Evolutionary conservation across 257 asterid genomes (phyloP).

Genomic region (Solanum commersonii): DNA sequence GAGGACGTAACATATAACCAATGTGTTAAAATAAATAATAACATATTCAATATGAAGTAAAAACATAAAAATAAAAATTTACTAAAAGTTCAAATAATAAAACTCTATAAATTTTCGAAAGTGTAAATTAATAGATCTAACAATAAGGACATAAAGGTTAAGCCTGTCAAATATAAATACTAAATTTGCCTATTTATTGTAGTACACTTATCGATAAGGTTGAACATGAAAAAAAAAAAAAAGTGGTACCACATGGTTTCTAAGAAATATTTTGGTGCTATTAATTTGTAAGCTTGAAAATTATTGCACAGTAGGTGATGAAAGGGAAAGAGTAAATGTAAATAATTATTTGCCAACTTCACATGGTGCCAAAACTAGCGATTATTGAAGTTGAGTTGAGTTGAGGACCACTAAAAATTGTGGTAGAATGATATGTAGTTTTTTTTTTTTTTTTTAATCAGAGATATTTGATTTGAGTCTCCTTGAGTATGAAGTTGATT

Average conservation of each 20-base stretch:
- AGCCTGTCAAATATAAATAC: not conserved
- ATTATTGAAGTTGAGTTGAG: not conserved
- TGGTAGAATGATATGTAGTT: no score
- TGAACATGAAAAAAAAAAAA: not conserved
- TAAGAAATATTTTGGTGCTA: conserved; percentile 26
- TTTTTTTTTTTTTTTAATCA: no score
- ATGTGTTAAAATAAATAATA: not conserved
- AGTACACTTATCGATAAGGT: not conserved
- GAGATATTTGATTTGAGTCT: no score
- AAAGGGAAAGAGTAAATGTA: conserved; percentile 24
- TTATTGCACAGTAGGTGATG: conserved; percentile 9
- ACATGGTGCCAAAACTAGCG: conserved; percentile 17
- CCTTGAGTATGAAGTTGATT: no score
- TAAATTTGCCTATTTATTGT: not conserved
- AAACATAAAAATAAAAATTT: not conserved
- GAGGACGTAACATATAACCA: not conserved
- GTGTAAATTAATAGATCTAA: not conserved
- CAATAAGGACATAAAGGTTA: not conserved
- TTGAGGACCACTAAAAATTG: not conserved
- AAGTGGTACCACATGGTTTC: not conserved
- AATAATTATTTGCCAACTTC: conserved; percentile 22
- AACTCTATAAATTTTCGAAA: not conserved
- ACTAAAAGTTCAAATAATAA: not conserved
- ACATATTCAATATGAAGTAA: not conserved
- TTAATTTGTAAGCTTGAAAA: conserved; percentile 21